phyloP scores from a whole-genome alignment of 345 rosid genomes.

The Hevea brasiliensis region DNA sequence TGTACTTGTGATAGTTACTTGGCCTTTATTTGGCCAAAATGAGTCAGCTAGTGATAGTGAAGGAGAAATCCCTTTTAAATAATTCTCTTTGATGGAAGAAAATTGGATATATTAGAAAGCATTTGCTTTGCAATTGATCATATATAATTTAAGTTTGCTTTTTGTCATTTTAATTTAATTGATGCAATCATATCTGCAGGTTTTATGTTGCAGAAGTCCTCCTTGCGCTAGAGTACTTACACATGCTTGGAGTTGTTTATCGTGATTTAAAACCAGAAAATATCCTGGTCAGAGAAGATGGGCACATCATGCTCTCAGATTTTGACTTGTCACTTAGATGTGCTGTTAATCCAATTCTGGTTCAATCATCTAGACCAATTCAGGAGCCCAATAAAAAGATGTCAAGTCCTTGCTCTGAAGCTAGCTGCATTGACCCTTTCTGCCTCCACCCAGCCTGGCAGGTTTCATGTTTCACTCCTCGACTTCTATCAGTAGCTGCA shows the following conservation, averaged over 20 bases:
- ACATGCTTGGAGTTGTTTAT: slow-evolving; percentile 85
- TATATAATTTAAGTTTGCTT: neutral
- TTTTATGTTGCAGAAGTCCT: slow-evolving; percentile 79
- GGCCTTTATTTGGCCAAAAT: neutral
- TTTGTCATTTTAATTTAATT: slow-evolving; percentile 15
- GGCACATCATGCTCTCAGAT: slow-evolving; percentile 88
- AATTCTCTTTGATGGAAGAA: neutral
- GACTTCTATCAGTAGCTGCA: slow-evolving; percentile 57
- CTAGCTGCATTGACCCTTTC: slow-evolving; percentile 75
- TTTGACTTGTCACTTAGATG: slow-evolving; percentile 74
- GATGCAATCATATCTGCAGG: slow-evolving; percentile 37
- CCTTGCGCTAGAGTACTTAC: slow-evolving; percentile 73
- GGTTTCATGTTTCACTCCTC: slow-evolving; percentile 77
- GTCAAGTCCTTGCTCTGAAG: slow-evolving; percentile 66
- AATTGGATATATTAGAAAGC: neutral
- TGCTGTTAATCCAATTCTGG: slow-evolving; percentile 47
- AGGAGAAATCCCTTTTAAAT: neutral
- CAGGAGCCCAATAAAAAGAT: slow-evolving; percentile 43
- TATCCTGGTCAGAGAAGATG: slow-evolving; percentile 72
- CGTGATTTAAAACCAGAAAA: slow-evolving; percentile 83
- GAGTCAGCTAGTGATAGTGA: neutral
- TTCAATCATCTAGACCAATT: slow-evolving; percentile 48
- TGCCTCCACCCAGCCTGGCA: slow-evolving; percentile 79
- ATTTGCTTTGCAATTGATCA: neutral
- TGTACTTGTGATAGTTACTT: neutral